Base-by-base conservation (phyloP, 2,329 filamentous ascomycete genomes). In the Trichoderma koningii region DNA sequence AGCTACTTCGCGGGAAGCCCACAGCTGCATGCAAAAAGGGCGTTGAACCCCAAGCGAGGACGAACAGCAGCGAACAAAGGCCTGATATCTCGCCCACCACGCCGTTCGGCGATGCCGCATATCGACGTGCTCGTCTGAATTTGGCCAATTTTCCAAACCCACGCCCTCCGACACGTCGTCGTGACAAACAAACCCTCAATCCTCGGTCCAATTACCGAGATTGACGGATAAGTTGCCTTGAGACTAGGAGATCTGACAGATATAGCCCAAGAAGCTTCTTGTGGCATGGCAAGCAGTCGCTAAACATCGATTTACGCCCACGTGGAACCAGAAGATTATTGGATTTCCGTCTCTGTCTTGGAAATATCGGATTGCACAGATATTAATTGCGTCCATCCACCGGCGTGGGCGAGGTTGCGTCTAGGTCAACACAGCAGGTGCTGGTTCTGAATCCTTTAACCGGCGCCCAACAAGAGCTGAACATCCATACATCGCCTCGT, bases 71-170 rank as follows among this genome's bases (percentile, higher is more conserved):
- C 48, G 7, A n/a, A 28, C 26, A 3, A 23, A 26, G 23, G 57
- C 57, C 23, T 21, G 1, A 21, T 19, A 26, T 12, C 26, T 28
- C 47, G 47, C 57, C 26, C 10, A 21, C n/a, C n/a, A 52, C 44
- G 53, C 34, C 12, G 34, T 48, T 61, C 48, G 48, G 57, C 47
- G 57, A 52, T 23, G 48, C 34, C 57, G 47, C 47, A 60, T 59
- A 59, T 48, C 55, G 44, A 48, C 44, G 44, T 60, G 44, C 48
- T 60, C 56, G 44, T 60, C 45, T 50, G 50, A 60, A 50, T 41
- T 41, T 28, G 56, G 56, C 30, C 19, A 19, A 50, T 38, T 41
- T 50, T 28, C 15, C 48, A 30, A 12, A 28, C 1, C 10, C n/a
- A 34, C 0, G 2, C 26, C 2, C n/a, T 17, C 23, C n/a, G 48